Conservation (phyloP, 2,329 filamentous ascomycete species). For the Penicillium sp. region DNA sequence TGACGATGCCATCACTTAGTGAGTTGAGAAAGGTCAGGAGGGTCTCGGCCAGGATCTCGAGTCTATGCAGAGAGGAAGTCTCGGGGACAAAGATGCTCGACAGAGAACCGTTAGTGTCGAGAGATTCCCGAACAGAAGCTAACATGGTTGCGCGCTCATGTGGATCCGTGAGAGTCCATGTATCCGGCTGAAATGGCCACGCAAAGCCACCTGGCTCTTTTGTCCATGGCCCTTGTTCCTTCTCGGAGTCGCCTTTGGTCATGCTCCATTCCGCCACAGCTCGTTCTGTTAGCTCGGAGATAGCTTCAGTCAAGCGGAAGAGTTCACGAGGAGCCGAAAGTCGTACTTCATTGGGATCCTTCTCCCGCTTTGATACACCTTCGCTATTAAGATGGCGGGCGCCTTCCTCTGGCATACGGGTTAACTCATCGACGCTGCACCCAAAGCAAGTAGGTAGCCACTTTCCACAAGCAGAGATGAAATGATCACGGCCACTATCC, state of each 20-base stretch:
- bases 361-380: slow-evolving; percentile 38
- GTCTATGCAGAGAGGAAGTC: slow-evolving; percentile 64
- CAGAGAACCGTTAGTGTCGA: slow-evolving; percentile 72
- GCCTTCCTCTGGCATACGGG: slow-evolving; percentile 75
- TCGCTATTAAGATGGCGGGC: slow-evolving; percentile 67
- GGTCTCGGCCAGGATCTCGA: slow-evolving; percentile 74
- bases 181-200: slow-evolving; percentile 64
- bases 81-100: slow-evolving; percentile 65
- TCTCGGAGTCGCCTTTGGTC: slow-evolving; percentile 49
- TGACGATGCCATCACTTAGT: slow-evolving; percentile 78
- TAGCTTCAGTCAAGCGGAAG: slow-evolving; percentile 82
- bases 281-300: slow-evolving; percentile 64
- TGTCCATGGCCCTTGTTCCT: slow-evolving; percentile 55
- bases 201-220: slow-evolving; percentile 48
- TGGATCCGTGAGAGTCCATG: slow-evolving; percentile 50
- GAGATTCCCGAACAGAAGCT: slow-evolving; percentile 60
- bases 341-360: slow-evolving; percentile 49
- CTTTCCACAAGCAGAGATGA: slow-evolving; percentile 75
- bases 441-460: slow-evolving; percentile 86
- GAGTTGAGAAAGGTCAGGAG: slow-evolving; percentile 74
- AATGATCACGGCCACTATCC: slow-evolving; percentile 83
- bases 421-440: slow-evolving; percentile 83
- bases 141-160: slow-evolving; percentile 50
- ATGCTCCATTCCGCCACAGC: slow-evolving; percentile 66
- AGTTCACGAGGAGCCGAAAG: slow-evolving; percentile 86